These are phyloP conservation scores for Teratosphaeria nubilosa DNA, from an alignment of 2,329 filamentous ascomycete species.

Conservation along the genomic window DNA sequence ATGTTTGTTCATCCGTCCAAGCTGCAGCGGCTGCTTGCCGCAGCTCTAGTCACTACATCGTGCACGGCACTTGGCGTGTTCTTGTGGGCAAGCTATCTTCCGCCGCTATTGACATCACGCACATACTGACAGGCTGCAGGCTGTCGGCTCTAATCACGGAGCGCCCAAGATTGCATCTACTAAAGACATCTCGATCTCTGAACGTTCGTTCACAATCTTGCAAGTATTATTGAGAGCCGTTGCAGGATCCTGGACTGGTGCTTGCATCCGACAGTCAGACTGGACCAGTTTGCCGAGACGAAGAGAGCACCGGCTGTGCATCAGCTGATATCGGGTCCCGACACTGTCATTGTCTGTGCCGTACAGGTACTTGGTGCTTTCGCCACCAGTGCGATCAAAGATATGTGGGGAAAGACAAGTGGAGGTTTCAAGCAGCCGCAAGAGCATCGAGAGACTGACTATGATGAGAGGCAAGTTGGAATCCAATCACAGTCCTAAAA, in stretches of 20 bases:
- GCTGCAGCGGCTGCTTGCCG: conserved; percentile 4
- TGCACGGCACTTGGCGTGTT: background rate
- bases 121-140: background rate
- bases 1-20: conserved; percentile 5
- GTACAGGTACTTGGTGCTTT: background rate
- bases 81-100: background rate
- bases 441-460: background rate
- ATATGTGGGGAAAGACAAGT: background rate
- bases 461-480: background rate
- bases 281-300: conserved; percentile 9
- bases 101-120: too few species aligned
- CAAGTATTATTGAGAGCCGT: background rate
- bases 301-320: conserved; percentile 2
- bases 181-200: background rate
- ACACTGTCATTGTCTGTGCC: conserved; percentile 2
- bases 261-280: conserved; percentile 5
- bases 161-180: background rate
- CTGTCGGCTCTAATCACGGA: background rate
- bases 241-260: conserved; percentile 2
- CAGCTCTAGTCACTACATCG: background rate
- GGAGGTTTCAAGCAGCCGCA: background rate
- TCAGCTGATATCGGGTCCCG: conserved; percentile 17
- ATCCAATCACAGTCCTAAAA: background rate
- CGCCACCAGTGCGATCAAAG: background rate
- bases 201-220: background rate